A percentile compares a stretch with the other conserved stretches of the same genome.
phyloP scores from a whole-genome alignment of 768 basidiomycete species.

The Leccinum truebloodii region DNA sequence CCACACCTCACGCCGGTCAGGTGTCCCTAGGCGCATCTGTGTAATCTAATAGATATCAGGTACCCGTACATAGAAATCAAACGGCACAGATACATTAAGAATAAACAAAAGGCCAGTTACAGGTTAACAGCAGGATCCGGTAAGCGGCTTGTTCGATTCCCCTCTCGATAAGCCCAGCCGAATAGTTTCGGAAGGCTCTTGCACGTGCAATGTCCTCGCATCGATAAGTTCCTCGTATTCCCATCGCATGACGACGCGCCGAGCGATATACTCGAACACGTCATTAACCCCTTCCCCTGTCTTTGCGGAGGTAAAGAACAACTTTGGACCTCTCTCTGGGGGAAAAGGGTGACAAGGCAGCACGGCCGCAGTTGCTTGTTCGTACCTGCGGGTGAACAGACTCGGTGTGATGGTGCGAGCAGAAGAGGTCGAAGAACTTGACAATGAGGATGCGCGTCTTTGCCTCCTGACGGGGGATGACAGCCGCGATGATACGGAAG shows the following conservation, averaged over 20 bases:
- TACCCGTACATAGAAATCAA: neutral
- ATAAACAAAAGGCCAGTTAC: slow-evolving; percentile 18
- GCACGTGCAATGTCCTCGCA: slow-evolving; percentile 41
- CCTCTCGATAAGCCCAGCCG: slow-evolving; percentile 29
- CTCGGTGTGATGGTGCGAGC: slow-evolving; percentile 62
- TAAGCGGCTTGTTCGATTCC: slow-evolving; percentile 8
- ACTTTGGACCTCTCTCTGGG: slow-evolving; percentile 55
- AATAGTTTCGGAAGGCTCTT: slow-evolving; percentile 42
- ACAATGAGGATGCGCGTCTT: slow-evolving; percentile 42
- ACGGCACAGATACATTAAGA: slow-evolving; percentile 20
- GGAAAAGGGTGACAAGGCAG: slow-evolving; percentile 16
- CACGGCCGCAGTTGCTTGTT: slow-evolving; percentile 18
- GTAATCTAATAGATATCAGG: neutral
- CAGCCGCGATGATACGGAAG: slow-evolving; percentile 29
- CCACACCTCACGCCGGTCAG: no score
- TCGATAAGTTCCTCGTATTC: slow-evolving; percentile 66
- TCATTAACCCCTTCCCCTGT: slow-evolving; percentile 70
- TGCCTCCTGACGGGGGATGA: slow-evolving; percentile 29
- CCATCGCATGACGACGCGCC: slow-evolving; percentile 60
- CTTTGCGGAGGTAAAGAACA: slow-evolving; percentile 80
- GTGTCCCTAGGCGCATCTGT: neutral
- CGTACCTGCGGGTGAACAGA: slow-evolving; percentile 42
- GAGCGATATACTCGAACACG: slow-evolving; percentile 77
- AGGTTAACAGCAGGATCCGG: slow-evolving; percentile 24
- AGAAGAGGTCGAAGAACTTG: slow-evolving; percentile 35